Conservation (phyloP, 2,329 filamentous ascomycete genomes). For the Fusarium sp. region DNA sequence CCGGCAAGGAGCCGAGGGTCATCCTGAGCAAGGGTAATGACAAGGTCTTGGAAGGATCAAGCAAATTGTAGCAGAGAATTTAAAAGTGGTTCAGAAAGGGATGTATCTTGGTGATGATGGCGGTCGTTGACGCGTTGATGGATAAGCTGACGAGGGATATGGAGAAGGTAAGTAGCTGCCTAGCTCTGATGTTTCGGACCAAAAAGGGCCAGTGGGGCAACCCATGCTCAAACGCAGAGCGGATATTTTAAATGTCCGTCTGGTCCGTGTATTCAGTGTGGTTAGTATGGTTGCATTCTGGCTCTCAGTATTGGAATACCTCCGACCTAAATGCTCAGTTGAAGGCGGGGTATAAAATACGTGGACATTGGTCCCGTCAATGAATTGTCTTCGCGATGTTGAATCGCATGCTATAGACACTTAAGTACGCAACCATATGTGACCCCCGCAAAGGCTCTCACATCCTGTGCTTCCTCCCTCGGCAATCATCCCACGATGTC, state of each 20-base stretch:
- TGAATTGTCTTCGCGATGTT: not conserved
- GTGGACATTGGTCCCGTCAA: not conserved
- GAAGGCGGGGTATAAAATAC: not conserved
- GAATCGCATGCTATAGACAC: not conserved
- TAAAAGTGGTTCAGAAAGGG: not conserved
- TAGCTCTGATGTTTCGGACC: not conserved
- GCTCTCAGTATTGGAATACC: no score
- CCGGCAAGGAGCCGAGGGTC: not conserved
- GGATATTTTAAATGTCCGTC: not conserved
- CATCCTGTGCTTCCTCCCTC: not conserved
- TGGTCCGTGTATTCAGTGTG: not conserved
- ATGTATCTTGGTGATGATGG: not conserved
- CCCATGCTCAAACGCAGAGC: not conserved
- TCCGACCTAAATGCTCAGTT: not conserved
- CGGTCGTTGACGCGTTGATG: not conserved
- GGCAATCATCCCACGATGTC: not conserved
- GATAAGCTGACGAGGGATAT: not conserved
- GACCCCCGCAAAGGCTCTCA: not conserved
- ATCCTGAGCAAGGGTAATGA: not conserved
- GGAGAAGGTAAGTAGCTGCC: not conserved
- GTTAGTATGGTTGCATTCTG: not conserved
- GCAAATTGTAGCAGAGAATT: not conserved
- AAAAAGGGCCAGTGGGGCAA: not conserved
- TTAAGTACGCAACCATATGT: not conserved
- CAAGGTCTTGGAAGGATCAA: not conserved